These are phyloP conservation scores for Zopfochytrium polystomum DNA, from an alignment of 371 early-diverging fungal species.

Conservation along the genomic window DNA sequence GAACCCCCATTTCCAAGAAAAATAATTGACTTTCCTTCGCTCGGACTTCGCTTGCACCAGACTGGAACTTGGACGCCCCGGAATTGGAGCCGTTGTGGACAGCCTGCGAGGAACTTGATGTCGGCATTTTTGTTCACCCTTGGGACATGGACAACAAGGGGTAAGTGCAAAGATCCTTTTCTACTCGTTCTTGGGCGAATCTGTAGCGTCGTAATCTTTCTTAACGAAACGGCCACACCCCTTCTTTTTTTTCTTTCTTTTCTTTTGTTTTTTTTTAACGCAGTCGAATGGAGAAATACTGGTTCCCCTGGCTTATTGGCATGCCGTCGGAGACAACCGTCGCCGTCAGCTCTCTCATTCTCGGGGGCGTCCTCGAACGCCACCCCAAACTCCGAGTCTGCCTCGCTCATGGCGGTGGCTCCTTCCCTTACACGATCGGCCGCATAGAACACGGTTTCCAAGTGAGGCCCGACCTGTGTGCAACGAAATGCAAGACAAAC, in stretches of 20 bases:
- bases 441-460: conserved; percentile 68
- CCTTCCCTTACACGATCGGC: conserved; percentile 64
- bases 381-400: conserved; percentile 60
- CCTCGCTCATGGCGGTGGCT: conserved; percentile 74
- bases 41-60: conserved; percentile 21
- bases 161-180: not conserved
- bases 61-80: conserved; percentile 70
- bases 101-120: conserved; percentile 63
- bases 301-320: conserved; percentile 74
- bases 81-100: conserved; percentile 65
- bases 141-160: conserved; percentile 67
- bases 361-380: conserved; percentile 68
- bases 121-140: conserved; percentile 66
- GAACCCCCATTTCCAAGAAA: not conserved
- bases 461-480: conserved; percentile 65
- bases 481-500: conserved; percentile 49
- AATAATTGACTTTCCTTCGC: not conserved
- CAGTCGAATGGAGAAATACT: conserved; percentile 64
- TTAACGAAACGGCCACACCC: too few species aligned
- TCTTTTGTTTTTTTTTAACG: too few species aligned
- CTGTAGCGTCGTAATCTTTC: not conserved
- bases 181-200: not conserved
- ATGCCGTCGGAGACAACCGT: conserved; percentile 73
- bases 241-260: too few species aligned
- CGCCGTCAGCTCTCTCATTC: conserved; percentile 62